Evolutionary conservation across 352 stramenopile genomes (phyloP).

Genomic region (Globisporangium lucens): DNA sequence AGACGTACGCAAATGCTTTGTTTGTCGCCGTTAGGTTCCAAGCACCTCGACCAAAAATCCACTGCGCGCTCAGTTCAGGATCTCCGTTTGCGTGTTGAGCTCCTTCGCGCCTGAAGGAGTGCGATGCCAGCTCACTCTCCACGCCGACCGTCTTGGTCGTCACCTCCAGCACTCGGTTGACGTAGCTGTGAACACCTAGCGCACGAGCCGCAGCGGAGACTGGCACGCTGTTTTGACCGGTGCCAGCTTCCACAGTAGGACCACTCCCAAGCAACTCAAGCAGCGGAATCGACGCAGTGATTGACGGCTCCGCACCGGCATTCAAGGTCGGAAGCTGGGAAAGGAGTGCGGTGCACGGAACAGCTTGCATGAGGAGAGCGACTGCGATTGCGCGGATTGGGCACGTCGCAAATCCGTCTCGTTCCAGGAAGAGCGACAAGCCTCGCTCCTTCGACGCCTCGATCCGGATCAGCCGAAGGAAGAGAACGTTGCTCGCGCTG

Average conservation of each 20-base stretch:
- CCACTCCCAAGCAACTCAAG: too few species aligned
- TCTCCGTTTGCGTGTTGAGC: slow-evolving; percentile 25
- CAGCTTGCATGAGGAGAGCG: too few species aligned
- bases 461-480: too few species aligned
- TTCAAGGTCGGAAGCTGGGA: too few species aligned
- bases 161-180: slow-evolving; percentile 1
- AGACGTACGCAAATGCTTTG: slow-evolving; percentile 21
- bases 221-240: neutral
- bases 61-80: slow-evolving; percentile 12
- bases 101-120: slow-evolving; percentile 25
- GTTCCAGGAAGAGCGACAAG: too few species aligned
- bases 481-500: too few species aligned
- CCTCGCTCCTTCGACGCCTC: too few species aligned
- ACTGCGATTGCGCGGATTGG: too few species aligned
- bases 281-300: too few species aligned
- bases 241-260: neutral
- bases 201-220: neutral
- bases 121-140: slow-evolving; percentile 19
- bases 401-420: too few species aligned
- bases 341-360: too few species aligned
- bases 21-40: slow-evolving; percentile 34
- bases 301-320: too few species aligned
- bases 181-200: neutral
- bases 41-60: slow-evolving; percentile 28
- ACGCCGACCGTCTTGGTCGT: neutral